A percentile compares a stretch with the other conserved stretches of the same genome.
Conservation (phyloP, 2,329 filamentous ascomycete species). For the Clonostachys chloroleuca region DNA sequence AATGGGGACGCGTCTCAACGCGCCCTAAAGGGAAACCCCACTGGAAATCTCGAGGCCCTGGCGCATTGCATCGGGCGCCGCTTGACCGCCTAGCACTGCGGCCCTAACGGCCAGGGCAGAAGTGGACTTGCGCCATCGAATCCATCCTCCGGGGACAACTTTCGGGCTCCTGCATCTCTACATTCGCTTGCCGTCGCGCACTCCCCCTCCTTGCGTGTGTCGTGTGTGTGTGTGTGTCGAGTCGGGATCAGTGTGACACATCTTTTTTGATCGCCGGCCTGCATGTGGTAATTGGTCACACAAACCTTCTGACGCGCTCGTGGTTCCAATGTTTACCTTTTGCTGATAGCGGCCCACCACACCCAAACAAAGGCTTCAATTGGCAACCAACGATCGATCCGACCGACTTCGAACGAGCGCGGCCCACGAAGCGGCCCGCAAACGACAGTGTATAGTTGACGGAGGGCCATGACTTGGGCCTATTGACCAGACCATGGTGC, state of each 20-base stretch:
- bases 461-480: conserved; percentile 15
- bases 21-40: too few species aligned
- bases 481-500: conserved; percentile 64
- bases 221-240: not conserved
- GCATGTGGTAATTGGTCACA: too few species aligned
- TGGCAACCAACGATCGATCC: not conserved
- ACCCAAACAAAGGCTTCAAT: not conserved
- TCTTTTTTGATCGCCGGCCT: not conserved
- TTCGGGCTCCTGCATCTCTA: too few species aligned
- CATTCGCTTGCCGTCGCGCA: too few species aligned
- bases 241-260: too few species aligned
- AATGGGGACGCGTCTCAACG: too few species aligned
- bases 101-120: too few species aligned
- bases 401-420: not conserved
- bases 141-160: too few species aligned
- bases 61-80: too few species aligned
- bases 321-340: not conserved
- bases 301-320: not conserved
- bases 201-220: not conserved
- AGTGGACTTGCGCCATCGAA: too few species aligned
- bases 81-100: too few species aligned
- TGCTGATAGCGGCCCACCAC: not conserved
- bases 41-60: too few species aligned
- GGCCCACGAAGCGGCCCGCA: not conserved
- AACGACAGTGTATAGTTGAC: not conserved